phyloP scores from a whole-genome alignment of 306 rosid species.

The Rosa lucieae region DNA sequence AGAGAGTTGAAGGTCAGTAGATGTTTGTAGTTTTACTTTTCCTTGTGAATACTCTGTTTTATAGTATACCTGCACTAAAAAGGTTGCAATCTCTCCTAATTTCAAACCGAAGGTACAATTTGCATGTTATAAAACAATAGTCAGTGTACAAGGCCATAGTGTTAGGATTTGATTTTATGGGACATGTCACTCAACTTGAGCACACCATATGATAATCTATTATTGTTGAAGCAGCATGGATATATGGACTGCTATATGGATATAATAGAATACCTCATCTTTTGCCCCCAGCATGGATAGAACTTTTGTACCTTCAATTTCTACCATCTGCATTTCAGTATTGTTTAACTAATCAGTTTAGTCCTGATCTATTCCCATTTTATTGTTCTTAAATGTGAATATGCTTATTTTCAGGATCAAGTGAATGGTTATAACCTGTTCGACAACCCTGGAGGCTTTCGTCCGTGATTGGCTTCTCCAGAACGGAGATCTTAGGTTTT shows the following conservation, averaged over 20 bases:
- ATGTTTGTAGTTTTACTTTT: background rate
- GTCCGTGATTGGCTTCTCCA: constrained; percentile 30
- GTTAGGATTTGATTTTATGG: background rate
- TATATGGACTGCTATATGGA: background rate
- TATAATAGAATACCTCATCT: background rate
- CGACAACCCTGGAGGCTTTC: constrained; percentile 38
- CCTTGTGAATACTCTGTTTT: background rate
- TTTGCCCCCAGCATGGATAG: background rate
- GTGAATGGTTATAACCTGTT: constrained; percentile 28
- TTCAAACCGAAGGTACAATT: background rate
- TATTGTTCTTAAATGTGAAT: background rate
- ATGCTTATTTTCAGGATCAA: constrained; percentile 45
- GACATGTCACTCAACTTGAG: background rate
- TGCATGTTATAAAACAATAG: background rate
- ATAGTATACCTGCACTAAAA: background rate
- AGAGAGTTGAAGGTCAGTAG: constrained; percentile 56
- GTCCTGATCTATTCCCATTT: background rate
- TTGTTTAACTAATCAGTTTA: background rate
- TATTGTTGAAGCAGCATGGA: background rate
- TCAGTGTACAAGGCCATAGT: background rate
- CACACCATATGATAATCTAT: background rate
- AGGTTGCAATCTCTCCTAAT: background rate
- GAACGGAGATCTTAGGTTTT: constrained; percentile 32
- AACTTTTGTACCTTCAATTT: background rate
- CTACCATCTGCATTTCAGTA: background rate